Conservation (phyloP, 495 filamentous ascomycete species). For the Hypoxylon trugodes region DNA sequence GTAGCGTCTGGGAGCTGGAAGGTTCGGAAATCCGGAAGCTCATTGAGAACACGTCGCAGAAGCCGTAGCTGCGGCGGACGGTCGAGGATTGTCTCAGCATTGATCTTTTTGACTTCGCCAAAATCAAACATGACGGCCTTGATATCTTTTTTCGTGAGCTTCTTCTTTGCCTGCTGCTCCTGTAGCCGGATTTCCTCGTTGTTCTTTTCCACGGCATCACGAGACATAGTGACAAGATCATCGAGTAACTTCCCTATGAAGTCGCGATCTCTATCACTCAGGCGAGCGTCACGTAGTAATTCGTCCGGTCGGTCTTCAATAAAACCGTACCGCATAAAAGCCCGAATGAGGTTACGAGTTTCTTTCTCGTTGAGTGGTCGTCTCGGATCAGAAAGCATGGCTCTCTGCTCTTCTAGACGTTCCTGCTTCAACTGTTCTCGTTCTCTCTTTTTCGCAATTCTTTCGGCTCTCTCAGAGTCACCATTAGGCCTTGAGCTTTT, state of each 20-base stretch:
- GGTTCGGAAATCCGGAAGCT: slow-evolving; percentile 69
- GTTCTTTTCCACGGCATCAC: slow-evolving; percentile 76
- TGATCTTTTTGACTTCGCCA: slow-evolving; percentile 88
- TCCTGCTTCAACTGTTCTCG: slow-evolving; percentile 73
- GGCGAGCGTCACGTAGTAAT: slow-evolving; percentile 81
- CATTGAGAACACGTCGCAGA: slow-evolving; percentile 72
- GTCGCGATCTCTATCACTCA: slow-evolving; percentile 79
- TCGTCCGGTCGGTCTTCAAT: slow-evolving; percentile 87
- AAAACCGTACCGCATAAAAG: slow-evolving; percentile 86
- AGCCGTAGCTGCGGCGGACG: slow-evolving; percentile 88
- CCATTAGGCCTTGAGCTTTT: slow-evolving; percentile 66
- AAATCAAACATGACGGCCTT: slow-evolving; percentile 96
- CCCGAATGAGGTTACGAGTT: slow-evolving; percentile 84
- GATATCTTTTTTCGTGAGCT: slow-evolving; percentile 91
- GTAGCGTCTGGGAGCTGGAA: slow-evolving; percentile 92
- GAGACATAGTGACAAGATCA: slow-evolving; percentile 58
- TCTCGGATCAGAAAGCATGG: slow-evolving; percentile 75
- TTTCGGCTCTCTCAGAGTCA: slow-evolving; percentile 79
- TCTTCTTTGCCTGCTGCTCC: slow-evolving; percentile 75
- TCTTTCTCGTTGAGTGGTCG: slow-evolving; percentile 90
- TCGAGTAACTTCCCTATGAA: slow-evolving; percentile 71
- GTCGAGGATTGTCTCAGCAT: slow-evolving; percentile 92
- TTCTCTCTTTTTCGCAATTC: slow-evolving; percentile 91
- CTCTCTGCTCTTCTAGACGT: slow-evolving; percentile 67
- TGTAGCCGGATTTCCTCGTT: slow-evolving; percentile 73